Conservation (phyloP, 495 filamentous ascomycete genomes). For the Neurospora sp. region DNA sequence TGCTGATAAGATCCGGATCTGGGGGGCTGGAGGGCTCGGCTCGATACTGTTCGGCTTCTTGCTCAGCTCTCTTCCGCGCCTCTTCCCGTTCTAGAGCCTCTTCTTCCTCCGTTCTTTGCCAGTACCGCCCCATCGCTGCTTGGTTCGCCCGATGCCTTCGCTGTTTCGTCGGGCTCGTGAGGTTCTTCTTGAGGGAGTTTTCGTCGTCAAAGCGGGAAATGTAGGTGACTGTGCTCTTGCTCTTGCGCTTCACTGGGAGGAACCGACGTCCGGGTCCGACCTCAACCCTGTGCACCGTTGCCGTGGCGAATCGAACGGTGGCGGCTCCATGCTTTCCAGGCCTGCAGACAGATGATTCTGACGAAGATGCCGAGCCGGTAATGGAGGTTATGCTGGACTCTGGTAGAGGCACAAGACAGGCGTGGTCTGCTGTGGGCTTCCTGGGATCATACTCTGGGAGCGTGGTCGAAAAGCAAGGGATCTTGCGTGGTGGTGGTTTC, state of each 20-base stretch:
- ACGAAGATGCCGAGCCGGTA: neutral
- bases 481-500: constrained; percentile 8
- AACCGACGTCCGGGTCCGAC: constrained; percentile 21
- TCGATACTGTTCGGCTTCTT: constrained; percentile 23
- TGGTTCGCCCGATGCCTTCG: constrained; percentile 25
- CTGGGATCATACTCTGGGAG: constrained; percentile 3
- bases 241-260: constrained; percentile 24
- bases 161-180: constrained; percentile 21
- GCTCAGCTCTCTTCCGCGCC: constrained; percentile 14
- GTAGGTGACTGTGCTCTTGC: constrained; percentile 25
- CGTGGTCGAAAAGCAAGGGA: constrained; percentile 10
- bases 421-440: constrained; percentile 5
- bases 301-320: constrained; percentile 25
- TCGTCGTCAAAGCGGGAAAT: constrained; percentile 21
- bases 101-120: constrained; percentile 25
- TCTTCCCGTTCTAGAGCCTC: constrained; percentile 21
- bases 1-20: neutral
- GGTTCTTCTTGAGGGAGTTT: constrained; percentile 9
- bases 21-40: constrained; percentile 16
- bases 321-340: constrained; percentile 1
- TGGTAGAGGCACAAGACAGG: neutral
- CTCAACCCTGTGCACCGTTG: constrained; percentile 23
- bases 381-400: neutral
- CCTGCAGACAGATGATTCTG: neutral
- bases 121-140: constrained; percentile 24